Conservation (phyloP, 106 monocot species). For the Acorus gramineus region DNA sequence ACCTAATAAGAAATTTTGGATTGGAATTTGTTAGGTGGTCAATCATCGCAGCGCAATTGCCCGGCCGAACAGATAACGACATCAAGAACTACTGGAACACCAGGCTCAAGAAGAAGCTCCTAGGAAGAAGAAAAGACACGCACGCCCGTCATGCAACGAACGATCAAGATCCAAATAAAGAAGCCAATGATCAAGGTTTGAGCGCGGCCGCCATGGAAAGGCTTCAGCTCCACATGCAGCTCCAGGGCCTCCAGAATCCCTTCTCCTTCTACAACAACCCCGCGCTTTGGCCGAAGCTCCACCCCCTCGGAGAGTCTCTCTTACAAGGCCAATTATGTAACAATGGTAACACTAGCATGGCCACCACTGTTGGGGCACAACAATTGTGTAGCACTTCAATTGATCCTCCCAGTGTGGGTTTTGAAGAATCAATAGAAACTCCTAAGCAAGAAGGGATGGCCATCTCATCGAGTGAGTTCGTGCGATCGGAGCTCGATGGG, state of each 20-base stretch:
- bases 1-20: too few species aligned
- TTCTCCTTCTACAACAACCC: conserved; percentile 40
- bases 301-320: conserved; percentile 2
- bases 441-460: too few species aligned
- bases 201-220: conserved; percentile 45
- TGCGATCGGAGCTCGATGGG: conserved; percentile 14
- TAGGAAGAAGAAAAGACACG: conserved; percentile 19
- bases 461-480: too few species aligned
- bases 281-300: conserved; percentile 16
- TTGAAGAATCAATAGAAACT: too few species aligned
- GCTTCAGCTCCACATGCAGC: conserved; percentile 51
- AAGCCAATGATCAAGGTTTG: conserved; percentile 5
- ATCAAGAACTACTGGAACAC: conserved; percentile 54
- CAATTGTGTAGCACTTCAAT: too few species aligned
- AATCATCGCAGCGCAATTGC: conserved; percentile 53
- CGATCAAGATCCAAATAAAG: not conserved
- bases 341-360: not conserved
- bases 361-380: not conserved
- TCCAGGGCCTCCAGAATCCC: conserved; percentile 19
- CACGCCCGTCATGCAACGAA: conserved; percentile 9
- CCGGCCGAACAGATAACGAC: conserved; percentile 57
- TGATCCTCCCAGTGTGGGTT: too few species aligned
- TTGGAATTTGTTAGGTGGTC: conserved; percentile 29
- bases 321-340: conserved; percentile 6
- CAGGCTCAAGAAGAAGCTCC: conserved; percentile 30